phyloP scores from a whole-genome alignment of 2,329 filamentous ascomycete genomes.

The Colletotrichum plurivorum region DNA sequence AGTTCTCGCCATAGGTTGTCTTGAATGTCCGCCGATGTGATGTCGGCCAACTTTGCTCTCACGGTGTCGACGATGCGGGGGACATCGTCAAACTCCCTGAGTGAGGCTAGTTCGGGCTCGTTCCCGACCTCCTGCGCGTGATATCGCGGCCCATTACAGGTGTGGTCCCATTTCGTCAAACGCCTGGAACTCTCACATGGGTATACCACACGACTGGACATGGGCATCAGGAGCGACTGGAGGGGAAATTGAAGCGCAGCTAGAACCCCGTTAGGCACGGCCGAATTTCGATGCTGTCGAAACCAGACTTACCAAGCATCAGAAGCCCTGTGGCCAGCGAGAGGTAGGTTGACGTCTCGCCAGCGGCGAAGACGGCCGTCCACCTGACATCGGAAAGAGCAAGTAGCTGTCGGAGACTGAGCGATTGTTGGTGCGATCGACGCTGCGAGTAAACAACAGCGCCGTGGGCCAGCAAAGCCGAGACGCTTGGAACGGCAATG shows the following conservation, averaged over 20 bases:
- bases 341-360: conserved; percentile 30
- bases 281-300: too few relatives aligned
- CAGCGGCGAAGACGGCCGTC: conserved; percentile 29
- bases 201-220: conserved; percentile 27
- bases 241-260: conserved; percentile 33
- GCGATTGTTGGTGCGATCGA: conserved; percentile 21
- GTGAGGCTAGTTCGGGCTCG: conserved; percentile 30
- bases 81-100: conserved; percentile 14
- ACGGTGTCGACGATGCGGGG: conserved; percentile 13
- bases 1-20: conserved; percentile 34
- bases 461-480: conserved; percentile 35
- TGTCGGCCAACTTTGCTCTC: conserved; percentile 22
- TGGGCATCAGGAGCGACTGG: conserved; percentile 32
- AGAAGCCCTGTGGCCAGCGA: conserved; percentile 27
- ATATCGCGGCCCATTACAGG: conserved; percentile 7
- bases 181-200: conserved; percentile 25
- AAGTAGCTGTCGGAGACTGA: conserved; percentile 35
- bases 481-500: conserved; percentile 34
- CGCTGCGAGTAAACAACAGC: conserved; percentile 38
- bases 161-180: conserved; percentile 30
- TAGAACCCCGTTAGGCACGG: conserved; percentile 7
- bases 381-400: conserved; percentile 36
- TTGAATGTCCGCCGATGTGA: conserved; percentile 35
- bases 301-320: conserved; percentile 16
- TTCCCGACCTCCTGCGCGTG: conserved; percentile 23